These are phyloP conservation scores for Dothideomycetidae sp. DNA, from an alignment of 2,329 filamentous ascomycete species.

Conservation along the genomic window DNA sequence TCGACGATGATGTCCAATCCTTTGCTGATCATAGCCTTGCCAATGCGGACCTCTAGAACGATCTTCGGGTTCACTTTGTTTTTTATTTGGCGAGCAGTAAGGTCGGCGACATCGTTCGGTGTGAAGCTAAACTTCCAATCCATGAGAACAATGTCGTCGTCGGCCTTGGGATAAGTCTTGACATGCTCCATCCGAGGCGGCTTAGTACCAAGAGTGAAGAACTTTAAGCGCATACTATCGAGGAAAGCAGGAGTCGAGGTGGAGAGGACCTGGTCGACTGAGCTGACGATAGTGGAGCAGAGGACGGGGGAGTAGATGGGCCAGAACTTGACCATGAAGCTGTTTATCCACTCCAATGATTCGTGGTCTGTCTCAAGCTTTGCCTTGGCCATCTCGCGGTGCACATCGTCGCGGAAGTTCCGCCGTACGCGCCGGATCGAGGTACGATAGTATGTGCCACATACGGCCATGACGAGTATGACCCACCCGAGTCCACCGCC, in stretches of 20 bases:
- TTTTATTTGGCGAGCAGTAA: conserved; percentile 79
- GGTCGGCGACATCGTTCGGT: conserved; percentile 80
- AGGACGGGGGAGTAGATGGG: conserved; percentile 94
- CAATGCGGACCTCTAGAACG: conserved; percentile 83
- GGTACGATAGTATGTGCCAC: conserved; percentile 91
- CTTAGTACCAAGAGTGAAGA: conserved; percentile 86
- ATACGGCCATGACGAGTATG: conserved; percentile 80
- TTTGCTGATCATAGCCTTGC: conserved; percentile 94
- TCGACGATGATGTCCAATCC: conserved; percentile 95
- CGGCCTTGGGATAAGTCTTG: conserved; percentile 91
- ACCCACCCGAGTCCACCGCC: conserved; percentile 90
- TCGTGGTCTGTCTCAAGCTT: conserved; percentile 81
- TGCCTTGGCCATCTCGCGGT: conserved; percentile 74
- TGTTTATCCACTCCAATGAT: conserved; percentile 97
- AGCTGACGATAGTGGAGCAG: conserved; percentile 79
- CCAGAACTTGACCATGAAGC: conserved; percentile 97
- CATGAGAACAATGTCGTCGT: conserved; percentile 94
- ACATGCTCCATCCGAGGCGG: conserved; percentile 93
- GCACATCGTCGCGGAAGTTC: conserved; percentile 91
- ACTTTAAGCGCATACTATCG: conserved; percentile 85
- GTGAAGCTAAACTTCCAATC: conserved; percentile 99
- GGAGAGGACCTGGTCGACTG: conserved; percentile 90
- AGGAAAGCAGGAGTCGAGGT: conserved; percentile 83
- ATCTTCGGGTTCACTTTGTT: conserved; percentile 97
- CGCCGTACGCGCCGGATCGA: conserved; percentile 84